Evolutionary conservation across 208 protist species (phyloP).

Genomic region (Trypanosoma theileri): DNA sequence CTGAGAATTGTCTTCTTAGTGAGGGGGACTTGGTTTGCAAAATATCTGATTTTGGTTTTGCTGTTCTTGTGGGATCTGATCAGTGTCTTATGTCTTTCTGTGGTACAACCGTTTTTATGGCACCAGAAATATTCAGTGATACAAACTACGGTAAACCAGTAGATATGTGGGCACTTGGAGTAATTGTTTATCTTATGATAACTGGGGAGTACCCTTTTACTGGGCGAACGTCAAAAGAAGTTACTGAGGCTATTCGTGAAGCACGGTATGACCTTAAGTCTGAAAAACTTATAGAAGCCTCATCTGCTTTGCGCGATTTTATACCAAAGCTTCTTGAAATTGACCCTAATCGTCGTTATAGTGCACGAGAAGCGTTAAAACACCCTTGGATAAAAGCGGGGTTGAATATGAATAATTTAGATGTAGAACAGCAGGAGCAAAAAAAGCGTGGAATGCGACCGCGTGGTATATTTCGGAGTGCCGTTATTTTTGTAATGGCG

Average conservation of each 20-base stretch:
- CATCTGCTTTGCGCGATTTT: constrained; percentile 67
- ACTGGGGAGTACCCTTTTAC: constrained; percentile 79
- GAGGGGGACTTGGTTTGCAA: constrained; percentile 72
- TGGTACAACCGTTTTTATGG: constrained; percentile 89
- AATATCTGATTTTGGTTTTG: constrained; percentile 92
- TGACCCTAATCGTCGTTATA: constrained; percentile 73
- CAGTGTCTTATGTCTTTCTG: constrained; percentile 83
- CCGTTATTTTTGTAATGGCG: constrained; percentile 57
- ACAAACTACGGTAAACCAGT: constrained; percentile 86
- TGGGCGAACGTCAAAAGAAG: constrained; percentile 36
- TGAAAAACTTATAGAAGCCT: constrained; percentile 26
- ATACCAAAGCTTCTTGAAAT: constrained; percentile 67
- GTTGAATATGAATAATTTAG: constrained; percentile 25
- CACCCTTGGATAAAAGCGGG: constrained; percentile 81
- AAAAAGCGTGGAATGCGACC: constrained; percentile 17
- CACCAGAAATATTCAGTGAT: constrained; percentile 86
- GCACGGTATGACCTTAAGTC: constrained; percentile 30
- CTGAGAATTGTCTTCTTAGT: constrained; percentile 87
- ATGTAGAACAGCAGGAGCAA: neutral
- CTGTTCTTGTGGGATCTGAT: constrained; percentile 77
- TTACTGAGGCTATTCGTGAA: constrained; percentile 49
- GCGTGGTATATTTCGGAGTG: constrained; percentile 40
- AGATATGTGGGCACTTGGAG: constrained; percentile 92
- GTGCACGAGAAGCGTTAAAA: constrained; percentile 79
- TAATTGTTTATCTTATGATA: constrained; percentile 88